Percentiles rank a stretch among this genome's conserved stretches.
Conservation (phyloP, 164 flowering plant species). For the Macadamia integrifolia region DNA sequence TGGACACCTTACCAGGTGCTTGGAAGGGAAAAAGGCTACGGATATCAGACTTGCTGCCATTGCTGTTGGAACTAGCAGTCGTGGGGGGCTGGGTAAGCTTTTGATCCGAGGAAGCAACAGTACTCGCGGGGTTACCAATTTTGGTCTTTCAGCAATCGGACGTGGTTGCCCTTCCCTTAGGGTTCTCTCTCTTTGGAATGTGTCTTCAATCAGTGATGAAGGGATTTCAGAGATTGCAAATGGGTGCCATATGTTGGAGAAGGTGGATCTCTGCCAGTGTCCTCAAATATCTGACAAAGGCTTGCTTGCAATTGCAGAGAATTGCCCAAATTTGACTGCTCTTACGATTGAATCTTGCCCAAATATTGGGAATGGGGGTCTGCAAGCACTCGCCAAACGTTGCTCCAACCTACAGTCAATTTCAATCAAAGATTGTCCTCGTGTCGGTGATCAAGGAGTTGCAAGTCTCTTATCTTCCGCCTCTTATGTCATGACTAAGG, state of each 20-base stretch:
- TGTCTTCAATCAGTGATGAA: constrained; percentile 52
- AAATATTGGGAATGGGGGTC: constrained; percentile 51
- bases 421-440: constrained; percentile 59
- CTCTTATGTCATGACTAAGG: constrained; percentile 38
- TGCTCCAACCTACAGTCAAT: constrained; percentile 59
- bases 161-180: constrained; percentile 71
- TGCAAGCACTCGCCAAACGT: constrained; percentile 52
- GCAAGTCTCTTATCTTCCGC: constrained; percentile 51
- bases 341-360: constrained; percentile 64
- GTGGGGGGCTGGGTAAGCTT: constrained; percentile 83
- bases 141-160: constrained; percentile 61
- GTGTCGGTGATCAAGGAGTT: constrained; percentile 78
- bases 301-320: constrained; percentile 62
- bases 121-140: constrained; percentile 44
- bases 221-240: constrained; percentile 61
- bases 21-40: constrained; percentile 85
- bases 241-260: constrained; percentile 58
- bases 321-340: constrained; percentile 50
- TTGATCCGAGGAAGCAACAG: constrained; percentile 49
- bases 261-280: constrained; percentile 67
- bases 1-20: constrained; percentile 58
- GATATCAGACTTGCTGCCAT: constrained; percentile 79
- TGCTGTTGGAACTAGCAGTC: constrained; percentile 62
- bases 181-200: constrained; percentile 64
- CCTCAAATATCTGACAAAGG: constrained; percentile 55